Evolutionary conservation across 140 eudicot genomes (phyloP), one percentile per base, ranked within the genome.

Genomic region (Anethum foeniculum): DNA sequence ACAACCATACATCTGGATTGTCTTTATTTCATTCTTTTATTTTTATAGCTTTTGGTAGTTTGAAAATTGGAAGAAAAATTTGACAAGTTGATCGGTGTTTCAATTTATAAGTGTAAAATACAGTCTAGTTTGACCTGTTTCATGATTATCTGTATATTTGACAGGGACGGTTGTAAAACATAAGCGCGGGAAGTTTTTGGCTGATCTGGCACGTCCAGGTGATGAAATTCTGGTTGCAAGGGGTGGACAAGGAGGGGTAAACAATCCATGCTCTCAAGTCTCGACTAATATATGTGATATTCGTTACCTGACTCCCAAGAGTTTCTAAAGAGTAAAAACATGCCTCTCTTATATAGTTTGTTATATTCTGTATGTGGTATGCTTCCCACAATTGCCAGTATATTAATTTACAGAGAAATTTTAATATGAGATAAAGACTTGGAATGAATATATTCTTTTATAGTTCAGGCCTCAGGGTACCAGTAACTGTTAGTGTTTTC

Each of bases 191-290:
- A 95, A 90, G 86, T 87, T 95, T 88, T 64, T 92, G 79, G 99
- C 99, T 67, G 99, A 95, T 89, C 88, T 95, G 81, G 93, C 99
- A 78, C 79, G 80, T 62, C 97, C 92, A 44, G 97, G 99, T 80
- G 99, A 92, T 81, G 97, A 95, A 87, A 80, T 95, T 76, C 90
- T 95, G 83, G 97, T 95, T 82, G 99, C 99, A 81, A 92, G 97
- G 89, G 99, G 99, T 81, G 99, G 99, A 78, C 99, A 92, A 89
- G 99, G 99, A 82, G 99, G 99, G 93, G 99, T 95, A 79, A 89
- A 91, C 79, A 80, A 49, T 60, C 34, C 28, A 6, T 67, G 49
- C 68, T 85, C 69, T 75, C 79, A 51, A n/a, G n/a, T n/a, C n/a
- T n/a, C n/a, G n/a, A 44, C 69, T 47, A 69, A 71, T 69, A 77